A percentile compares a stretch with the other conserved stretches of the same genome.
Evolutionary conservation across 75 land plant species (phyloP).

Genomic region (Cryptomeria japonica): DNA sequence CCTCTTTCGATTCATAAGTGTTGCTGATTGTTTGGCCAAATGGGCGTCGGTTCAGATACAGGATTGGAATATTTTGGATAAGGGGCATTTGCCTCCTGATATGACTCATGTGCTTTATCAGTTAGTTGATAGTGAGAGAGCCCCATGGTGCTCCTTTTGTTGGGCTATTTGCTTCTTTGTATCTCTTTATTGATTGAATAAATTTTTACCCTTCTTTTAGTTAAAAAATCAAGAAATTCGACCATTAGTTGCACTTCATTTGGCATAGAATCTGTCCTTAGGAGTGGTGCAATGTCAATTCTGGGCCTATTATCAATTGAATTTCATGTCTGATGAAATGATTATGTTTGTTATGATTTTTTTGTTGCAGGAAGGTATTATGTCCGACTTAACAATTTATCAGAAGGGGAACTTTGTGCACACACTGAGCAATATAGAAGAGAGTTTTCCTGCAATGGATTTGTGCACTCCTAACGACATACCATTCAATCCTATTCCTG

Average conservation of each 20-base stretch:
- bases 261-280: background rate
- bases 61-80: too few relatives aligned
- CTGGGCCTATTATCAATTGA: background rate
- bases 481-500: conserved; percentile 28
- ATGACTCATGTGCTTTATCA: too few relatives aligned
- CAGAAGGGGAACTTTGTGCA: conserved; percentile 12
- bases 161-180: too few relatives aligned
- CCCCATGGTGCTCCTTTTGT: too few relatives aligned
- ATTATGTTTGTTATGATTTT: background rate
- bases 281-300: background rate
- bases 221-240: background rate
- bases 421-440: conserved; percentile 15
- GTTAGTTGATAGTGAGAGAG: too few relatives aligned
- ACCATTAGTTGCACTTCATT: background rate
- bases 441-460: conserved; percentile 1
- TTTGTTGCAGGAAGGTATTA: background rate
- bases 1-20: too few relatives aligned
- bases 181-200: too few relatives aligned
- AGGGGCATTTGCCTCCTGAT: too few relatives aligned
- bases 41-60: too few relatives aligned
- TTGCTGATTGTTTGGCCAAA: too few relatives aligned
- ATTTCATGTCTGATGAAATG: background rate
- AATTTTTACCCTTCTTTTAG: too few relatives aligned
- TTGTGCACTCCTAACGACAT: background rate
- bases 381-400: background rate